These are phyloP conservation scores for Colletotrichum lindemuthianum DNA, from an alignment of 2,329 filamentous ascomycete genomes.

Conservation along the genomic window DNA sequence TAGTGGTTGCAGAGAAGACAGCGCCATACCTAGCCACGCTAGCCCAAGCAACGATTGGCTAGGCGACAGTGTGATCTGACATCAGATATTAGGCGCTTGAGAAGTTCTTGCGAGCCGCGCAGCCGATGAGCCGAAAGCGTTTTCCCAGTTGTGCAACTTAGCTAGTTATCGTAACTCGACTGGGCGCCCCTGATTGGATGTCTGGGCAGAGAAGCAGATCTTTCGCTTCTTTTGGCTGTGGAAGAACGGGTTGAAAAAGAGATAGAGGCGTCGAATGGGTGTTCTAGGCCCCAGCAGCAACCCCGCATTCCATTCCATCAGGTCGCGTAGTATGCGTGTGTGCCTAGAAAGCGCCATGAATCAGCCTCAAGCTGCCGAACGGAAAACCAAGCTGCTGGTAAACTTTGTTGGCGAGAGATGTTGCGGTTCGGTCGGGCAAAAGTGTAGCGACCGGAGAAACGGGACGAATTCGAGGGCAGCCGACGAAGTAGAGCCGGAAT, in stretches of 20 bases:
- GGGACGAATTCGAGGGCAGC: constrained; percentile 34
- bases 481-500: constrained; percentile 8
- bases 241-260: too few species aligned
- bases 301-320: not conserved
- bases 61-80: constrained; percentile 3
- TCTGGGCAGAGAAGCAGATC: too few species aligned
- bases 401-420: not conserved
- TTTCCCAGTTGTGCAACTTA: too few species aligned
- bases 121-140: not conserved
- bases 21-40: too few species aligned
- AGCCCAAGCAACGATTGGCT: not conserved
- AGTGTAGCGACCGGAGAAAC: constrained; percentile 40
- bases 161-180: too few species aligned
- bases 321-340: constrained; percentile 1
- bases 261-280: constrained; percentile 20
- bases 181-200: too few species aligned
- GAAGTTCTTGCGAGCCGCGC: not conserved
- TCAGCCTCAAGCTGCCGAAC: not conserved
- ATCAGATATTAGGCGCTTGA: constrained; percentile 3
- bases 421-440: constrained; percentile 37
- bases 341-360: constrained; percentile 5
- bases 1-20: too few species aligned
- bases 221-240: too few species aligned
- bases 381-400: not conserved
- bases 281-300: constrained; percentile 6